These are phyloP conservation scores for Clathrospora elynae DNA, from an alignment of 2,329 filamentous ascomycete genomes.

Conservation along the genomic window DNA sequence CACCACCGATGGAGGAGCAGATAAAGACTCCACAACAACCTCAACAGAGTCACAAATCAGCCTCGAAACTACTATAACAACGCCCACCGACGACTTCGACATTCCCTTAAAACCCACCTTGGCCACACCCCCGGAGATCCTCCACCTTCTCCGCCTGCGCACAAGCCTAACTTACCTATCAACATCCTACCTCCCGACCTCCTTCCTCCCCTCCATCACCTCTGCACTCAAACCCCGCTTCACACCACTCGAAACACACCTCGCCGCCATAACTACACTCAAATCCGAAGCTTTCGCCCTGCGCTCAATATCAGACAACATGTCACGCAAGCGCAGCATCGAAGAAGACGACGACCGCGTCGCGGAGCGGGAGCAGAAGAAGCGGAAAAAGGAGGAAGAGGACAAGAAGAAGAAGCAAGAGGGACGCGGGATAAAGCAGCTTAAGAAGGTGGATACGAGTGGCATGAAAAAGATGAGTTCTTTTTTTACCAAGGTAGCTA, in stretches of 20 bases:
- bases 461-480: constrained; percentile 98
- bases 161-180: constrained; percentile 69
- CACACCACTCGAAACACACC: constrained; percentile 69
- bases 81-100: constrained; percentile 16
- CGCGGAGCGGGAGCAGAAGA: too few species aligned
- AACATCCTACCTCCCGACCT: constrained; percentile 60
- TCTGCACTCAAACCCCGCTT: constrained; percentile 64
- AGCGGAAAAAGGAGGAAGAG: constrained; percentile 86
- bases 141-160: constrained; percentile 66
- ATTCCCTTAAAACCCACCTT: constrained; percentile 19
- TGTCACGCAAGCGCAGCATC: constrained; percentile 64
- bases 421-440: constrained; percentile 74
- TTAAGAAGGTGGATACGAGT: constrained; percentile 86
- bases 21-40: constrained; percentile 14
- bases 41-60: constrained; percentile 42
- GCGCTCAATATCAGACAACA: constrained; percentile 71
- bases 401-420: constrained; percentile 82
- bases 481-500: constrained; percentile 77
- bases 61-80: constrained; percentile 21
- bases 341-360: constrained; percentile 69
- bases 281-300: constrained; percentile 73
- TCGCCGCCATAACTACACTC: constrained; percentile 67
- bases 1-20: constrained; percentile 23
- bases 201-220: constrained; percentile 52
- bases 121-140: constrained; percentile 52